A percentile compares a stretch with the other conserved stretches of the same genome.
Evolutionary conservation across 2,329 filamentous ascomycete species (phyloP).

Genomic region (Aspergillus carbonarius): DNA sequence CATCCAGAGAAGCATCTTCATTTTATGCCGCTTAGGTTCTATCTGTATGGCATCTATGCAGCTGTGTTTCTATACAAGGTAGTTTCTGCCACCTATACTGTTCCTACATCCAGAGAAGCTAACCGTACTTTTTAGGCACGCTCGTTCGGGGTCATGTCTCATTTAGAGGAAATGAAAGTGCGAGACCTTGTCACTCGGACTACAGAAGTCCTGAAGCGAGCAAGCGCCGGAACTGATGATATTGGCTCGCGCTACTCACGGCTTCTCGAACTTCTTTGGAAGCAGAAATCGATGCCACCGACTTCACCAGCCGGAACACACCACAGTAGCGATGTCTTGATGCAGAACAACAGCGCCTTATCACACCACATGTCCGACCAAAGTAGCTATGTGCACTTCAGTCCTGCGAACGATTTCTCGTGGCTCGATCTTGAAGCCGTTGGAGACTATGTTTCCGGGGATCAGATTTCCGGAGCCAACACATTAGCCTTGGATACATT

Average conservation of each 20-base stretch:
- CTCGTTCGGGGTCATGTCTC: conserved; percentile 59
- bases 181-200: conserved; percentile 59
- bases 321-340: conserved; percentile 31
- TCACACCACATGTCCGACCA: conserved; percentile 36
- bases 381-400: conserved; percentile 39
- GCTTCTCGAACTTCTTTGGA: conserved; percentile 61
- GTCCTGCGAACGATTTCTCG: conserved; percentile 58
- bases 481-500: conserved; percentile 38
- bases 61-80: conserved; percentile 67
- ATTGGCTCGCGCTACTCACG: conserved; percentile 62
- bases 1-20: conserved; percentile 59
- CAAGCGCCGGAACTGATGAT: conserved; percentile 58
- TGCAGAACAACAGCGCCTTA: conserved; percentile 31
- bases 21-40: conserved; percentile 65
- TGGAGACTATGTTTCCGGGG: conserved; percentile 55
- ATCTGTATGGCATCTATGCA: conserved; percentile 62
- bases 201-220: conserved; percentile 59
- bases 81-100: background rate
- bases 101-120: background rate
- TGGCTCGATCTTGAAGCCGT: conserved; percentile 63
- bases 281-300: conserved; percentile 39
- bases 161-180: conserved; percentile 55
- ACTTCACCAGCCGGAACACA: conserved; percentile 26
- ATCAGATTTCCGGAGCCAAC: conserved; percentile 38
- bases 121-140: conserved; percentile 44